Evolutionary conservation across 2,329 filamentous ascomycete genomes (phyloP).

Genomic region (Claviceps sorghi): DNA sequence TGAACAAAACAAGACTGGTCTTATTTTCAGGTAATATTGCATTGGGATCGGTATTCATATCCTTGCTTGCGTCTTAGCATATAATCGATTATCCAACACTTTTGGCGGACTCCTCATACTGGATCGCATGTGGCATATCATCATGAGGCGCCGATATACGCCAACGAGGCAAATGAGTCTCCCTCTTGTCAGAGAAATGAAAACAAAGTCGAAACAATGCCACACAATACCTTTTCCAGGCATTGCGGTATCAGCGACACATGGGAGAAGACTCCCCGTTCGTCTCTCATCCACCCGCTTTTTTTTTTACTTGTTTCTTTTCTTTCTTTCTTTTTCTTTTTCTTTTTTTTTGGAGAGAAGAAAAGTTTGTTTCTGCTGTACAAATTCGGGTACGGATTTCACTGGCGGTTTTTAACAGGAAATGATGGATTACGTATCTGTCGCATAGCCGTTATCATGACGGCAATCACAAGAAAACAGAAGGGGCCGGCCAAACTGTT

Average conservation of each 20-base stretch:
- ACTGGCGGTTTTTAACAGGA: background rate
- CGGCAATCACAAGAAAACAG: background rate
- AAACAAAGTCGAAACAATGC: background rate
- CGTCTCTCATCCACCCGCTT: background rate
- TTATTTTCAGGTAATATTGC: conserved; percentile 34
- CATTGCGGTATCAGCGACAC: background rate
- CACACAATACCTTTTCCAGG: background rate
- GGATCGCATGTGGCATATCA: background rate
- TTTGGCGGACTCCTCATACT: background rate
- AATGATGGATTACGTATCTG: background rate
- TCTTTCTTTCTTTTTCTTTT: background rate
- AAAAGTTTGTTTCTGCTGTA: background rate
- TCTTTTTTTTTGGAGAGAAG: conserved; percentile 1
- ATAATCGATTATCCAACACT: conserved; percentile 13
- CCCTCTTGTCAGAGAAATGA: background rate
- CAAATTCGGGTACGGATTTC: background rate
- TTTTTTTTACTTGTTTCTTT: no score
- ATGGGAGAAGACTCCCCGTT: background rate
- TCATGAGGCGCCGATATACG: background rate
- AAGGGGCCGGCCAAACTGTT: background rate
- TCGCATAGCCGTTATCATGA: background rate
- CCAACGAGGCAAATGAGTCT: background rate
- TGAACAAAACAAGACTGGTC: conserved; percentile 13
- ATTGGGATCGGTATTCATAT: conserved; percentile 24
- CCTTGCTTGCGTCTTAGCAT: conserved; percentile 17